These are phyloP conservation scores for Alternaria sp. DNA, from an alignment of 2,329 filamentous ascomycete genomes.

Conservation along the genomic window DNA sequence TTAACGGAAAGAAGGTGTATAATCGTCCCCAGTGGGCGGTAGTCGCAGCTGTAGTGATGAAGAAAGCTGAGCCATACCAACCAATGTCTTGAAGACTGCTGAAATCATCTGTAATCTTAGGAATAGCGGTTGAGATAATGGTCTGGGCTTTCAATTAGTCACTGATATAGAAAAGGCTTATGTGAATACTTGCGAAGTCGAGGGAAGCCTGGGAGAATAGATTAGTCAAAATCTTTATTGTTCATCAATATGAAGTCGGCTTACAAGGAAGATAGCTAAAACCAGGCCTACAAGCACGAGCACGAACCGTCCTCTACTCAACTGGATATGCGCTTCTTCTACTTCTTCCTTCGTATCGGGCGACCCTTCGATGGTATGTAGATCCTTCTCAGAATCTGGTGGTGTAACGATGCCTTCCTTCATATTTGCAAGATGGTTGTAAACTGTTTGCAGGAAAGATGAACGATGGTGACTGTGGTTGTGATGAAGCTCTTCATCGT, in stretches of 20 bases:
- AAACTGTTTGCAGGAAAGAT: not conserved
- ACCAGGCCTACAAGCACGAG: conserved; percentile 9
- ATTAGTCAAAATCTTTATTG: not conserved
- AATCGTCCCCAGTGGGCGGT: conserved; percentile 26
- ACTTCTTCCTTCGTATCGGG: not conserved
- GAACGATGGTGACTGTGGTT: not conserved
- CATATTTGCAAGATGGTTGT: not conserved
- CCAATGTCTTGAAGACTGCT: conserved; percentile 40
- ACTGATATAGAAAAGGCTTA: not conserved
- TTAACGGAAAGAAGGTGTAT: conserved; percentile 28
- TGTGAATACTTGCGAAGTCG: conserved; percentile 6
- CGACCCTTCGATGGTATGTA: not conserved
- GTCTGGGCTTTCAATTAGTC: not conserved
- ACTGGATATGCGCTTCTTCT: conserved; percentile 6
- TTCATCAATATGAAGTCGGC: not conserved
- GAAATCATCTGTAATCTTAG: conserved; percentile 45
- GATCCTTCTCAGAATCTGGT: conserved; percentile 4
- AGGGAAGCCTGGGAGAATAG: conserved; percentile 2
- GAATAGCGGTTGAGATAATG: conserved; percentile 44
- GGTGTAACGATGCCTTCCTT: conserved; percentile 1
- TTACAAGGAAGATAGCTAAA: conserved; percentile 14
- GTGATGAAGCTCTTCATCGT: not conserved
- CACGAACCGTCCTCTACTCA: conserved; percentile 2
- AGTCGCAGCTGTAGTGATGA: conserved; percentile 23
- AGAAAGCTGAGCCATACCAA: conserved; percentile 48